Evolutionary conservation across 1,284 basidiomycete genomes (phyloP).

Genomic region (Pascua guehoae): DNA sequence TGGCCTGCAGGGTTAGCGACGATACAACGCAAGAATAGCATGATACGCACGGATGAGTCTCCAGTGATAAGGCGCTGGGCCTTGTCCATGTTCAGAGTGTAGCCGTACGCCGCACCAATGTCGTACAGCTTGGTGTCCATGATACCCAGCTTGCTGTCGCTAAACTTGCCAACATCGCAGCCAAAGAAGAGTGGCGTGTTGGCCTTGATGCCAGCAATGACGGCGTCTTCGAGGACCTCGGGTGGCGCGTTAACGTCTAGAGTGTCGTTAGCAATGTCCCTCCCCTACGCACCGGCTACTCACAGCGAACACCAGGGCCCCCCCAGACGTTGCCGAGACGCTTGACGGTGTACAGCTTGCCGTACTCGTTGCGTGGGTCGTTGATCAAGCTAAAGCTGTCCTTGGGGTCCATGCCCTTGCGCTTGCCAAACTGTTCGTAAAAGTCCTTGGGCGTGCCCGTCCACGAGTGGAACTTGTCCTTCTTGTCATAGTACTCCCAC

Average conservation of each 20-base stretch:
- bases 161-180: conserved; percentile 59
- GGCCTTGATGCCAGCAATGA: conserved; percentile 80
- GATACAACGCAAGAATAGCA: neutral
- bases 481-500: conserved; percentile 85
- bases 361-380: conserved; percentile 81
- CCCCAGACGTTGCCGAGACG: conserved; percentile 90
- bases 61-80: conserved; percentile 73
- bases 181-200: conserved; percentile 93
- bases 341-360: conserved; percentile 85
- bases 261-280: too few species aligned
- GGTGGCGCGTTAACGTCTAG: conserved; percentile 88
- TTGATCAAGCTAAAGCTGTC: conserved; percentile 90
- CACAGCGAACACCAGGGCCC: conserved; percentile 74
- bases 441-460: conserved; percentile 76
- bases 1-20: neutral
- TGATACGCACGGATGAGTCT: conserved; percentile 60
- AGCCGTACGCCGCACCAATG: conserved; percentile 69
- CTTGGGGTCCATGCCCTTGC: conserved; percentile 42
- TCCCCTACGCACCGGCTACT: conserved; percentile 48
- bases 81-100: conserved; percentile 64
- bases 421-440: conserved; percentile 53
- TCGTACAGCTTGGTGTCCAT: conserved; percentile 83
- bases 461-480: conserved; percentile 70
- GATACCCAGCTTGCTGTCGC: conserved; percentile 58
- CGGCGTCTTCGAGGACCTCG: conserved; percentile 71